These are phyloP conservation scores for Alternaria sp. DNA, from an alignment of 2,329 filamentous ascomycete species.

Conservation along the genomic window DNA sequence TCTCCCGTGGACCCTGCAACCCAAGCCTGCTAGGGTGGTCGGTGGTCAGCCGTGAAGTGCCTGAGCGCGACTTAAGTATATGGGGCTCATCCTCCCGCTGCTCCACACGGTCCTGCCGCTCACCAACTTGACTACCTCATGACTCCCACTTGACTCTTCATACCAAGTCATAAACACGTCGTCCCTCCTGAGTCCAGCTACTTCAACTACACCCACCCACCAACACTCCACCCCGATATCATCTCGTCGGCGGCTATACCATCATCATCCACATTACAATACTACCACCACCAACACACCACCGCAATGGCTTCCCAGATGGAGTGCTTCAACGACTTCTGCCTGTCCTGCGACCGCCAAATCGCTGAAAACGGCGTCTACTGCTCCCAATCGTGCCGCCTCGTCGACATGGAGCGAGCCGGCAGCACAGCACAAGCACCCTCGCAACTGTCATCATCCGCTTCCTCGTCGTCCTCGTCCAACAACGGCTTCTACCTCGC, in stretches of 20 bases:
- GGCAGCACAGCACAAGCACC: conserved; percentile 46
- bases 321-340: conserved; percentile 89
- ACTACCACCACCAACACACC: neutral
- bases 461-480: conserved; percentile 58
- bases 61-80: conserved; percentile 38
- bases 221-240: neutral
- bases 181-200: conserved; percentile 5
- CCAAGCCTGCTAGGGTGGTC: conserved; percentile 3
- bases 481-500: conserved; percentile 69
- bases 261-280: neutral
- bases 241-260: neutral
- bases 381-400: conserved; percentile 89
- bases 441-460: conserved; percentile 60
- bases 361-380: conserved; percentile 77
- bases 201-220: neutral
- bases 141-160: conserved; percentile 22
- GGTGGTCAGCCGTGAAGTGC: conserved; percentile 20
- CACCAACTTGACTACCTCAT: conserved; percentile 23
- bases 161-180: neutral
- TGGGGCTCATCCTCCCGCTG: conserved; percentile 28
- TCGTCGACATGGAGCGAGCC: conserved; percentile 84
- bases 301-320: conserved; percentile 51
- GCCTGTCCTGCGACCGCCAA: conserved; percentile 91
- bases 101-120: conserved; percentile 37
- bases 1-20: conserved; percentile 25